Evolutionary conservation across 495 filamentous ascomycete genomes (phyloP).

Genomic region (Aspergillus haitiensis): DNA sequence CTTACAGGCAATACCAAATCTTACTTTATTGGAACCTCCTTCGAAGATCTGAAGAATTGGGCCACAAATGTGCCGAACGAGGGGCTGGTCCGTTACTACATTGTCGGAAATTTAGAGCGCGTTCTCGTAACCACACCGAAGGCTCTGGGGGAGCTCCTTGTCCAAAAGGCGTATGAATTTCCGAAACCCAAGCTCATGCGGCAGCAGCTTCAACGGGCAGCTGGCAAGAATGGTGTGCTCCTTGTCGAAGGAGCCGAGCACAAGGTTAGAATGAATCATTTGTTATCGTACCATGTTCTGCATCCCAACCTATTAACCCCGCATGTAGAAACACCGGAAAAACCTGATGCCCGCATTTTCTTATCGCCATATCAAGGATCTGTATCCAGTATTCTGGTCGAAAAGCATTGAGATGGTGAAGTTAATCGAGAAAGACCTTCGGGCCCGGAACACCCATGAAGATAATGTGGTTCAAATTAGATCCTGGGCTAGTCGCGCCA

Average conservation of each 20-base stretch:
- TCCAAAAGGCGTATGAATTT: constrained; percentile 76
- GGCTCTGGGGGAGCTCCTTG: constrained; percentile 61
- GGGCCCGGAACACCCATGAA: constrained; percentile 18
- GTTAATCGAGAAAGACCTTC: constrained; percentile 39
- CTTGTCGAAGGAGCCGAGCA: constrained; percentile 87
- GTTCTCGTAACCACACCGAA: constrained; percentile 66
- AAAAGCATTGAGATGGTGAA: constrained; percentile 59
- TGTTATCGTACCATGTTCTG: not conserved
- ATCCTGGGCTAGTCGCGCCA: constrained; percentile 67
- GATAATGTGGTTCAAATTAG: constrained; percentile 56
- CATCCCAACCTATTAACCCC: not conserved
- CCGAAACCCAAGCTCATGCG: constrained; percentile 64
- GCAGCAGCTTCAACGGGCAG: constrained; percentile 57
- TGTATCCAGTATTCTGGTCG: constrained; percentile 81
- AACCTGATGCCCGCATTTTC: constrained; percentile 81
- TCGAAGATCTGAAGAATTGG: constrained; percentile 44
- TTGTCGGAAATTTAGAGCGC: constrained; percentile 68
- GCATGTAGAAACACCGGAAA: constrained; percentile 59
- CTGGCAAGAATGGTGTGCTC: constrained; percentile 70
- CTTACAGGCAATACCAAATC: constrained; percentile 34
- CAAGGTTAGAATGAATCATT: constrained; percentile 45
- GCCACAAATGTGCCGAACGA: constrained; percentile 67
- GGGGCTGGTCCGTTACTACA: constrained; percentile 73
- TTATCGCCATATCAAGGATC: constrained; percentile 81
- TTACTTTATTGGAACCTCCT: constrained; percentile 47